A percentile compares a stretch with the other conserved stretches of the same genome.
phyloP scores from a whole-genome alignment of 2,329 filamentous ascomycete species.

The Monosporascus sp. region DNA sequence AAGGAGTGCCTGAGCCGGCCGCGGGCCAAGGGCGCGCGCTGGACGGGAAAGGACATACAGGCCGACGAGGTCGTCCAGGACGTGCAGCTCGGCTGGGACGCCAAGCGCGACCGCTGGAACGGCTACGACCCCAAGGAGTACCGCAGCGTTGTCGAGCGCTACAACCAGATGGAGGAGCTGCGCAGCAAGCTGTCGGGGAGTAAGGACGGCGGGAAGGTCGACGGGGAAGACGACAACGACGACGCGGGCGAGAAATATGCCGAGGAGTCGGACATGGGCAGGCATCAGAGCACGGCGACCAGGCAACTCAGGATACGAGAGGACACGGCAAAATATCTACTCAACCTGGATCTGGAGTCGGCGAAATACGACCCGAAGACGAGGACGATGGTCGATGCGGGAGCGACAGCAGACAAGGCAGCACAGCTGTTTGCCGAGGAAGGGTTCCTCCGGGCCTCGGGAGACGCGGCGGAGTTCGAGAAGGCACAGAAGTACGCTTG shows the following conservation, averaged over 20 bases:
- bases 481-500: constrained; percentile 85
- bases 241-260: constrained; percentile 73
- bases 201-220: constrained; percentile 42
- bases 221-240: constrained; percentile 42
- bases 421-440: constrained; percentile 86
- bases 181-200: constrained; percentile 43
- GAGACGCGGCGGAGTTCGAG: constrained; percentile 90
- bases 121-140: constrained; percentile 93
- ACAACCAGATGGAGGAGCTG: constrained; percentile 77
- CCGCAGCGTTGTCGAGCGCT: constrained; percentile 79
- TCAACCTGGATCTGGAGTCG: constrained; percentile 92
- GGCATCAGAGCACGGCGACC: constrained; percentile 85
- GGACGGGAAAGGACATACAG: constrained; percentile 88
- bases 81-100: constrained; percentile 88
- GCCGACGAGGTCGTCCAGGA: constrained; percentile 85
- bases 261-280: constrained; percentile 94
- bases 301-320: constrained; percentile 87
- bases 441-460: constrained; percentile 81
- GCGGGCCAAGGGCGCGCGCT: constrained; percentile 82
- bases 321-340: constrained; percentile 93
- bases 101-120: constrained; percentile 96
- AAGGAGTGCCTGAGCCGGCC: constrained; percentile 91
- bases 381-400: constrained; percentile 79
- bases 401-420: constrained; percentile 73
- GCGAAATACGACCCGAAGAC: constrained; percentile 98